These are phyloP conservation scores for Leccinum boreale DNA, from an alignment of 768 basidiomycete genomes.

Conservation along the genomic window DNA sequence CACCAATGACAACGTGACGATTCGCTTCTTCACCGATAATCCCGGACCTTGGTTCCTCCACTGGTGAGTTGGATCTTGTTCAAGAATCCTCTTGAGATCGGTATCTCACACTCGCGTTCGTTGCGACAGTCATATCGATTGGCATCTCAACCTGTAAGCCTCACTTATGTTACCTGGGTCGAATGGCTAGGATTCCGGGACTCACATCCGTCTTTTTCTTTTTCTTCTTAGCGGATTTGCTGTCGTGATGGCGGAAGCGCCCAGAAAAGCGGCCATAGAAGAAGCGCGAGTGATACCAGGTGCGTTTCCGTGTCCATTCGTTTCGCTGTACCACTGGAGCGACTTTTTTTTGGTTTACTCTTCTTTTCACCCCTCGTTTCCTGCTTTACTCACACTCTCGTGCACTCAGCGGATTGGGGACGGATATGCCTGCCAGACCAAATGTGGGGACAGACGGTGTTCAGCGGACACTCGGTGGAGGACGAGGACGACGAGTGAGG, in stretches of 20 bases:
- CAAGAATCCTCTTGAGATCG: not conserved
- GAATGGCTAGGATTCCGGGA: not conserved
- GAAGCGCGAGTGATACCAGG: constrained; percentile 17
- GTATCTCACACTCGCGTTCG: not conserved
- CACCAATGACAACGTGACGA: constrained; percentile 43
- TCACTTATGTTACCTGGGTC: not conserved
- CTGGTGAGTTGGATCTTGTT: constrained; percentile 27
- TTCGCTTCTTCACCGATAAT: constrained; percentile 65
- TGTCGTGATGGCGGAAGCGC: constrained; percentile 29
- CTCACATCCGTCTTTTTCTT: constrained; percentile 13
- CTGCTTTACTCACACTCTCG: constrained; percentile 1
- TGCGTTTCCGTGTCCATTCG: not conserved
- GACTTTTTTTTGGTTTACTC: no score
- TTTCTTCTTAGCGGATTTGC: constrained; percentile 24
- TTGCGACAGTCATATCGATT: constrained; percentile 25
- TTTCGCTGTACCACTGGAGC: not conserved
- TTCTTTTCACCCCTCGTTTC: not conserved
- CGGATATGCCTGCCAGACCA: constrained; percentile 11
- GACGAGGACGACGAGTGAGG: not conserved
- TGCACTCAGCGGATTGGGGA: constrained; percentile 20
- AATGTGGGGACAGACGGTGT: not conserved
- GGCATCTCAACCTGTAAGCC: constrained; percentile 28
- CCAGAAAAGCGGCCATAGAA: constrained; percentile 3
- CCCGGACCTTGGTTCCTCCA: constrained; percentile 60
- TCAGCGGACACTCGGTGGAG: not conserved